phyloP scores from a whole-genome alignment of 345 rosid species.

The Brassica incana region DNA sequence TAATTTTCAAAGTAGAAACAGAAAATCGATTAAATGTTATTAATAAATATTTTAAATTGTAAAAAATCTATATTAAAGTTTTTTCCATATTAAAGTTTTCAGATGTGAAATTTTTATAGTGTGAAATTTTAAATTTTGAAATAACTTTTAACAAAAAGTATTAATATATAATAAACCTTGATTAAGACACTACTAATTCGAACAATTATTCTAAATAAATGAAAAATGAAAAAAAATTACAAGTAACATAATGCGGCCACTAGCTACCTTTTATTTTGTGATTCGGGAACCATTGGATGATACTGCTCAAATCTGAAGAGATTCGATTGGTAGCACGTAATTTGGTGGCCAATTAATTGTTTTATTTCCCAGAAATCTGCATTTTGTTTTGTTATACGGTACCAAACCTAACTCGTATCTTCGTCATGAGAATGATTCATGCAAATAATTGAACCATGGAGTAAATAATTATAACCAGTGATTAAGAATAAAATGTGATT shows the following conservation, averaged over 20 bases:
- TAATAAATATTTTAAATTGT: background rate
- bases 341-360: conserved; percentile 10
- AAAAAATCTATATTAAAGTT: background rate
- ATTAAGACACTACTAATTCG: background rate
- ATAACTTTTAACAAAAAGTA: background rate
- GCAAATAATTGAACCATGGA: background rate
- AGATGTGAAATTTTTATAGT: background rate
- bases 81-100: background rate
- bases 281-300: conserved; percentile 17
- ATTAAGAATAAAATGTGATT: conserved; percentile 1
- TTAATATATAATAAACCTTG: background rate
- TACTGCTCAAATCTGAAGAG: conserved; percentile 25
- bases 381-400: conserved; percentile 18
- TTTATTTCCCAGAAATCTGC: conserved; percentile 2
- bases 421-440: conserved; percentile 9
- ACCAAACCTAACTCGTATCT: conserved; percentile 38
- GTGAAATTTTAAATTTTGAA: background rate
- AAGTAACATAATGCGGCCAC: conserved; percentile 33
- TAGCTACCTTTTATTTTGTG: conserved; percentile 25
- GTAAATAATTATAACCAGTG: conserved; percentile 1
- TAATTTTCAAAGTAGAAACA: background rate
- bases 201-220: background rate
- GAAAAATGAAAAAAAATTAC: background rate
- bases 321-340: conserved; percentile 39
- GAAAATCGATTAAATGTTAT: background rate